Evolutionary conservation across 257 asterid species (phyloP), one percentile per base, ranked within the genome.

Genomic region (Salvia splendens): DNA sequence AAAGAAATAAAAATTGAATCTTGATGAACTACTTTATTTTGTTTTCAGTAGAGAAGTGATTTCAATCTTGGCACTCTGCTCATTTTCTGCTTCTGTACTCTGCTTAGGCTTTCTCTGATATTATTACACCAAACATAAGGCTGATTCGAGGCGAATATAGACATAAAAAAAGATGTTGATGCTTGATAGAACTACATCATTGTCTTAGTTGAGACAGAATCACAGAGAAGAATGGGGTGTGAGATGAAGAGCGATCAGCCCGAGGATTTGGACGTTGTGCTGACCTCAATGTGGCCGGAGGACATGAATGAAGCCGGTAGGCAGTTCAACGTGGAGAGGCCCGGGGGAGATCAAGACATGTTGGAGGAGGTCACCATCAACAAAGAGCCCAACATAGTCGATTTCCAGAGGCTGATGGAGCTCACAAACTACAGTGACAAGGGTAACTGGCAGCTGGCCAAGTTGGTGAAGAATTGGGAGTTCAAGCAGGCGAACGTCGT

Each of bases 271-370:
- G 98, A 92, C 56, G 54, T 83, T 15, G 92, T 87, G 75, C 89
- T 92, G n/a, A 76, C 95, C 12, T 92, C 96, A 3, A 92, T 92
- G 98, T 92, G 98, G 98, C 98, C 96, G 2, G 96, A 92, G 63
- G 95, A 87, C 73, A 87, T 89, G 60, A 92, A 87, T 17, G 95
- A 85, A 64, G 95, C 84, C 1, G 92, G 95, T 4, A 78, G 87
- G 42, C 96, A 87, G 55, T 92, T 92, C 87, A 89, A 89, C 14
- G 80, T 92, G 0, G 98, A 92, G 68, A 74, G 75, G 61, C 98
- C 95, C 12, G 82, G 85, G 14, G 83, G 77, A 4, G 95, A 92
- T 79, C 89, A 80, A 70, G 98, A 89, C 57, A 91, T 91, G 98
- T 78, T 92, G 56, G 86, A 89, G 70, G 92, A 92, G 61, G 84